Evolutionary conservation across 2,329 filamentous ascomycete genomes (phyloP), one percentile per base, ranked within the genome.

Genomic region (Trichoderma sp.): DNA sequence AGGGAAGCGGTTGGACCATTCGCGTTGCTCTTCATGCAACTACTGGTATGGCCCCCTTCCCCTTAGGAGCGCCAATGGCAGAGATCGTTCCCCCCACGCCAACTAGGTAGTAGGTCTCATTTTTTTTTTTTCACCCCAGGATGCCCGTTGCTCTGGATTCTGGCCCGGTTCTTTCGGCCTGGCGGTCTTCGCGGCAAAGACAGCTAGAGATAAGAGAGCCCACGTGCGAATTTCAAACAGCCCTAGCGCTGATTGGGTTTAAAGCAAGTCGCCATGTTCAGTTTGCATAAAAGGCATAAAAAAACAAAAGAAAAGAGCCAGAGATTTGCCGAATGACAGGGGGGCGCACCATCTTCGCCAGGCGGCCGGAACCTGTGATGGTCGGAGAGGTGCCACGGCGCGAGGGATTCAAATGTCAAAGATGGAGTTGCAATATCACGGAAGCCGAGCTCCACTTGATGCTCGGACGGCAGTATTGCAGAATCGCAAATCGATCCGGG

Each of bases 361-460:
- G 37, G 21, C n/a, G 47, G 47, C 19, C 37, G 43, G 43, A 35
- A 19, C 27, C 52, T 19, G 49, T 40, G 40, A 58, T 21, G 3
- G 13, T 16, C 63, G 53, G 63, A 6, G 29, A 53, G 56, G 40
- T 40, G 56, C 35, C 37, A 59, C 43, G 35, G 55, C 29, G 21
- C 37, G 65, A 60, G 31, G 31, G 31, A 24, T 65, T 31, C 61
- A 52, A 13, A 40, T 31, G 27, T 49, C 53, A 24, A 55, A 19
- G 57, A 69, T 58, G 49, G 67, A 57, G 60, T 31, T 69, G 53
- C 31, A 47, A 70, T 49, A 40, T 43, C 70, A 66, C 59, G 64
- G 70, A 59, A 57, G 47, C 67, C 53, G 55, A 69, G 68, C 71
- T 75, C 74, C 74, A 75, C 74, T 73, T 74, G 73, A 73, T 72